Base-by-base conservation (phyloP, 495 filamentous ascomycete species). In the Xylaria sp. region DNA sequence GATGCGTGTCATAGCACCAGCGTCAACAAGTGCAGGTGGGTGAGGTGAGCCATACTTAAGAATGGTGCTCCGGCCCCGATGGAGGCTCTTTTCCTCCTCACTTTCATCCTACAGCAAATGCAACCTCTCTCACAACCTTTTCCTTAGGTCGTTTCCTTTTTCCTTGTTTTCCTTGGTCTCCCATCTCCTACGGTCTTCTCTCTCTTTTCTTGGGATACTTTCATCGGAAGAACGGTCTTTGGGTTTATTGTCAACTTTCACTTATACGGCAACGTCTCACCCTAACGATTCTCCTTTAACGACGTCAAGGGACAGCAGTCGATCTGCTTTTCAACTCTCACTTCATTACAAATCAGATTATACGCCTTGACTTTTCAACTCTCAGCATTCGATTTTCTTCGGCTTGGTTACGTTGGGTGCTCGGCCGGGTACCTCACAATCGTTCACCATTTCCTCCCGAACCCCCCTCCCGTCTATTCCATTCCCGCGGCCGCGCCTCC, bases 361-460 rank as follows among this genome's bases (percentile, higher is more conserved):
- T 19, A 55, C 12, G 37, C 41, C 15, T 59, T 40, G 19, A 12
- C 15, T 65, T 40, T 58, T 35, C 31, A 5, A n/a, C 3, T 35
- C 19, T 35, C n/a, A 12, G n/a, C 35, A 37, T 61, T 64, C 59
- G 17, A 52, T 55, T 71, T 50, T 29, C 24, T 46, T 67, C 44
- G n/a, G 24, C 26, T 67, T 31, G 35, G 21, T 58, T 44, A 67
- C 37, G 55, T 57, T 52, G 70, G 74, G 74, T 70, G 63, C 68
- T 70, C 44, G 46, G 35, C 40, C 71, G 46, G 69, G 67, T 52
- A 75, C 70, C 73, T 70, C 68, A 41, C 70, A 74, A 63, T 75
- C 76, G 1, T 79, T 76, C 79, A 80, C 52, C 71, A 79, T 79
- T 78, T 70, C 31, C 15, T 75, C 72, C 73, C 68, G 71, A 73